These are phyloP conservation scores for Lipomyces chichibuensis DNA, from an alignment of 805 yeast species.

Conservation along the genomic window DNA sequence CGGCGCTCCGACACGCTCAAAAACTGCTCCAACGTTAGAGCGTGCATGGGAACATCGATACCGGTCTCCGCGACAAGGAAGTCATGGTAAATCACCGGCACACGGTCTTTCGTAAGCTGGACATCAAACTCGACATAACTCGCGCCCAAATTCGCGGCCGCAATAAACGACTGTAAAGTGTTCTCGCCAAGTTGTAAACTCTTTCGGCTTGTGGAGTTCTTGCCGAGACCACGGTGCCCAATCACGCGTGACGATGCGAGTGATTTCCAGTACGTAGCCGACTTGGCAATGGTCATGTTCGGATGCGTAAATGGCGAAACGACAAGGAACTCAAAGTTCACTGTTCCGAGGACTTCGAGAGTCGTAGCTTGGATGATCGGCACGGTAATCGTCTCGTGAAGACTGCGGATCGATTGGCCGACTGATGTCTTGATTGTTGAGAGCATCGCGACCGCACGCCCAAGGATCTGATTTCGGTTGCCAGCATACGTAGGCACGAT, in stretches of 20 bases:
- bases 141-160: constrained; percentile 95
- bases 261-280: constrained; percentile 90
- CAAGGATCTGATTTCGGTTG: constrained; percentile 56
- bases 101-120: constrained; percentile 85
- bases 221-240: constrained; percentile 95
- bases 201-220: constrained; percentile 69
- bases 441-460: constrained; percentile 80
- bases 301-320: constrained; percentile 76
- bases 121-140: constrained; percentile 97
- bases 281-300: constrained; percentile 61
- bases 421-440: constrained; percentile 64
- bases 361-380: constrained; percentile 77
- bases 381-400: constrained; percentile 64
- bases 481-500: constrained; percentile 77
- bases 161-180: constrained; percentile 90
- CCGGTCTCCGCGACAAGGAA: constrained; percentile 94
- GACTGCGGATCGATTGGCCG: constrained; percentile 66
- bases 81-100: constrained; percentile 94
- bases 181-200: constrained; percentile 93
- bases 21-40: constrained; percentile 86
- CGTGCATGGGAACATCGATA: constrained; percentile 94
- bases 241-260: constrained; percentile 85
- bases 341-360: constrained; percentile 73
- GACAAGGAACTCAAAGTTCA: constrained; percentile 73
- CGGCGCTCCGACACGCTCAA: constrained; percentile 50